phyloP scores from a whole-genome alignment of 805 yeast species.

The Metschnikowia bowlesiae region DNA sequence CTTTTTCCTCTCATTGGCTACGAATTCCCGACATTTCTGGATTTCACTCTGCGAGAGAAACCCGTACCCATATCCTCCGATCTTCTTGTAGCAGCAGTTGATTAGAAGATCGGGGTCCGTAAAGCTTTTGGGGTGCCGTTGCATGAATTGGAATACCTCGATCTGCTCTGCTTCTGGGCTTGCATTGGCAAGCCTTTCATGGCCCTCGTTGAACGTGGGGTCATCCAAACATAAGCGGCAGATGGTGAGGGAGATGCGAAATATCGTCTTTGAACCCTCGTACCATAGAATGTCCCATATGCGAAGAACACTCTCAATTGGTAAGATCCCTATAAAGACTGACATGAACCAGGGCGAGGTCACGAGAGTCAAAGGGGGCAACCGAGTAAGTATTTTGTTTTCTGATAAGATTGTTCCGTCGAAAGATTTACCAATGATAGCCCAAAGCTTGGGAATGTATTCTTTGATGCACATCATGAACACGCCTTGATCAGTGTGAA shows the following conservation, averaged over 20 bases:
- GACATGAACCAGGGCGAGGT: slow-evolving; percentile 99
- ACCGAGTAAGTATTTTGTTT: slow-evolving; percentile 56
- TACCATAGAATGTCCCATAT: slow-evolving; percentile 95
- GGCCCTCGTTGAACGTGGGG: slow-evolving; percentile 45
- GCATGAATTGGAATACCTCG: slow-evolving; percentile 75
- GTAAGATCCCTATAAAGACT: slow-evolving; percentile 84
- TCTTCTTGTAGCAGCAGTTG: slow-evolving; percentile 70
- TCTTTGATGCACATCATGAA: slow-evolving; percentile 82
- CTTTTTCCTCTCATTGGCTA: slow-evolving; percentile 54
- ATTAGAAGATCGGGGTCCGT: slow-evolving; percentile 66
- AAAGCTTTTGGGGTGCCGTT: slow-evolving; percentile 69
- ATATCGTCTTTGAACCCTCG: slow-evolving; percentile 84
- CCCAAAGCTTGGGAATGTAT: slow-evolving; percentile 80
- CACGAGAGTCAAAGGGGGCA: slow-evolving; percentile 89
- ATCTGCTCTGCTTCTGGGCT: slow-evolving; percentile 37
- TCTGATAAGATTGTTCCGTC: slow-evolving; percentile 39
- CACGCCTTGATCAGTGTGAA: slow-evolving; percentile 92
- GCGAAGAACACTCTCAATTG: slow-evolving; percentile 80
- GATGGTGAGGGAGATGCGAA: slow-evolving; percentile 76
- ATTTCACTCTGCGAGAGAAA: slow-evolving; percentile 81
- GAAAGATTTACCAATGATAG: slow-evolving; percentile 36
- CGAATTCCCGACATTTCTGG: slow-evolving; percentile 71
- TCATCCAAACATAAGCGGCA: slow-evolving; percentile 64
- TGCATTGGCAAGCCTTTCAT: slow-evolving; percentile 13
- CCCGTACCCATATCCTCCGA: slow-evolving; percentile 61